These are phyloP conservation scores for Carpinus viminea DNA, from an alignment of 306 rosid genomes.

Conservation along the genomic window DNA sequence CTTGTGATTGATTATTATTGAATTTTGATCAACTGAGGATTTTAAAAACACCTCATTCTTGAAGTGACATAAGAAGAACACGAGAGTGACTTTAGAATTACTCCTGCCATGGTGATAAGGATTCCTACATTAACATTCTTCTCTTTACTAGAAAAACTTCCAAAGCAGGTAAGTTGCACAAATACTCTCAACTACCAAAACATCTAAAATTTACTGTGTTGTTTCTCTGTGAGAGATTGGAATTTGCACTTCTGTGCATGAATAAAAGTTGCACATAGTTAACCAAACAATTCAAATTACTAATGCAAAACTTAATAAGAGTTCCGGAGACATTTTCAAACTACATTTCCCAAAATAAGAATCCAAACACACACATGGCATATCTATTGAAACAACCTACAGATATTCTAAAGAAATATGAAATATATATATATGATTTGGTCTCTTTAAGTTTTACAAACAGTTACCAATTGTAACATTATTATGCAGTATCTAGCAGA, in stretches of 20 bases:
- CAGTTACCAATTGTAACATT: constrained; percentile 13
- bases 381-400: background rate
- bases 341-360: too few species aligned
- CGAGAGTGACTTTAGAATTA: too few species aligned
- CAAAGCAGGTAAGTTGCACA: too few species aligned
- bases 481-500: constrained; percentile 14
- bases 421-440: background rate
- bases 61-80: too few species aligned
- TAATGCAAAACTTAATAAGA: background rate
- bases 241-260: background rate
- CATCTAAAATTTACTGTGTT: background rate
- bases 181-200: background rate
- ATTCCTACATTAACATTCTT: background rate
- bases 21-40: too few species aligned
- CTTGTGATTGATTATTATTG: too few species aligned
- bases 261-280: background rate
- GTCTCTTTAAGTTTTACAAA: background rate
- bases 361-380: background rate
- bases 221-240: background rate
- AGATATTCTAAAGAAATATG: background rate
- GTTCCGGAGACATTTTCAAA: background rate
- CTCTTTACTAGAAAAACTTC: background rate
- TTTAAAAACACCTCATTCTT: too few species aligned
- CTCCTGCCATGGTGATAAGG: background rate
- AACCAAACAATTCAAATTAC: background rate